Percentiles rank a stretch among this genome's conserved stretches.
Conservation (phyloP, 495 filamentous ascomycete genomes). For the Pyrenula massariospora region DNA sequence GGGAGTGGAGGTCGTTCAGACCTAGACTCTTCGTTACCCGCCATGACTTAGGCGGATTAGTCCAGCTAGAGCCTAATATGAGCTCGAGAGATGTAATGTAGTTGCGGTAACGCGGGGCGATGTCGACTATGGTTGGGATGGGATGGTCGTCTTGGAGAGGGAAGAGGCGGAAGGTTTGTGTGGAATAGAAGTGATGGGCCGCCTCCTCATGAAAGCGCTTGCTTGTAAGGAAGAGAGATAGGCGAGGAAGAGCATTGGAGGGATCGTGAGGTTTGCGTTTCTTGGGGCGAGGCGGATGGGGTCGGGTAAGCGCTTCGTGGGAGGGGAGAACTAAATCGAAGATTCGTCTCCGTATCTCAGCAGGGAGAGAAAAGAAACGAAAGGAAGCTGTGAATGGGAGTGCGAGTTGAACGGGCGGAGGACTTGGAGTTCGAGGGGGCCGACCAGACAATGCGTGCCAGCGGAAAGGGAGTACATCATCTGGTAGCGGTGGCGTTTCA, state of each 20-base stretch:
- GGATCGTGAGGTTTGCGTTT: constrained; percentile 25
- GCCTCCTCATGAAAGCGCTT: constrained; percentile 60
- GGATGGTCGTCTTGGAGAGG: constrained; percentile 59
- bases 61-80: constrained; percentile 74
- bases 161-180: constrained; percentile 67
- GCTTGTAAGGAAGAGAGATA: constrained; percentile 51
- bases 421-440: constrained; percentile 18
- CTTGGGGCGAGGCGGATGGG: constrained; percentile 15
- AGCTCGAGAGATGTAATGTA: constrained; percentile 60
- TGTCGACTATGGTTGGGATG: constrained; percentile 31
- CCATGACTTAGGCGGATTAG: constrained; percentile 61
- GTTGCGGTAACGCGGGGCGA: constrained; percentile 49
- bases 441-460: constrained; percentile 17
- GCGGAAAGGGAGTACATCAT: constrained; percentile 16
- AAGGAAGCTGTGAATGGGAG: constrained; percentile 32
- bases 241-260: constrained; percentile 22
- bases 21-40: constrained; percentile 54
- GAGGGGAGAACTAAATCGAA: constrained; percentile 49
- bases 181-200: constrained; percentile 60
- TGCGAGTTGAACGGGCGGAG: neutral
- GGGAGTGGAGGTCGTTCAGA: constrained; percentile 46
- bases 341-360: constrained; percentile 63
- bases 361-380: constrained; percentile 64
- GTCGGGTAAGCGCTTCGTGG: constrained; percentile 13
- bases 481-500: neutral